phyloP scores from a whole-genome alignment of 1,284 basidiomycete genomes.

The Cutaneotrichosporon sp. region DNA sequence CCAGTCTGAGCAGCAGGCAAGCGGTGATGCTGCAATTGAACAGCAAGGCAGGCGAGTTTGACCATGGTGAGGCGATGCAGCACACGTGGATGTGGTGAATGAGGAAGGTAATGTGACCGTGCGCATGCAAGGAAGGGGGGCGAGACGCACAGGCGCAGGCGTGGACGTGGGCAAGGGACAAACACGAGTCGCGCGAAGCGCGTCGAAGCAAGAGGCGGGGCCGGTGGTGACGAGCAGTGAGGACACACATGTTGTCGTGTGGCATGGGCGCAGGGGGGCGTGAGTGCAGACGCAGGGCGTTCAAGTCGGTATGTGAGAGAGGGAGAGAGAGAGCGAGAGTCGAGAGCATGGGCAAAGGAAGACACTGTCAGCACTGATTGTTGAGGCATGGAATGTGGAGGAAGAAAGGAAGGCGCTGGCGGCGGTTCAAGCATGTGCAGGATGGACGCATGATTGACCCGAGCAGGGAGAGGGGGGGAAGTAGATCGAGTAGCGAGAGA shows the following conservation, averaged over 20 bases:
- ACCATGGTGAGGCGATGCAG: background rate
- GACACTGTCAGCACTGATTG: background rate
- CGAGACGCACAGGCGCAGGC: conserved; percentile 4
- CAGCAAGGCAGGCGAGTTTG: background rate
- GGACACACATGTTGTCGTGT: background rate
- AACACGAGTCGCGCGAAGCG: background rate
- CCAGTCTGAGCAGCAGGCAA: conserved; percentile 36
- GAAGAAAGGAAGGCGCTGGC: background rate
- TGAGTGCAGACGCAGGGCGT: background rate
- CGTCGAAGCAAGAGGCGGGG: background rate
- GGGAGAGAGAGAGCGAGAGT: too few relatives aligned
- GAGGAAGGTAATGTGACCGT: background rate
- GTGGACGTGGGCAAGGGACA: conserved; percentile 6
- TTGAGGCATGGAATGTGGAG: conserved; percentile 5
- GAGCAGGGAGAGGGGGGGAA: background rate
- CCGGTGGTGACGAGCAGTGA: background rate
- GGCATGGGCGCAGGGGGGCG: background rate
- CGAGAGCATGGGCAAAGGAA: conserved; percentile 1
- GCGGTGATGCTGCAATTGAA: conserved; percentile 44
- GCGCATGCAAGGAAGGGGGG: background rate
- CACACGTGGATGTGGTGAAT: conserved; percentile 1
- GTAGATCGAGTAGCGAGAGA: too few relatives aligned
- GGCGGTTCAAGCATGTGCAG: background rate
- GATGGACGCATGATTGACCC: background rate
- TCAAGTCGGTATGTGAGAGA: background rate